Percentiles rank a stretch among this genome's conserved stretches.
phyloP scores from a whole-genome alignment of 2,329 filamentous ascomycete species.

The Mycosphaerella sp. region DNA sequence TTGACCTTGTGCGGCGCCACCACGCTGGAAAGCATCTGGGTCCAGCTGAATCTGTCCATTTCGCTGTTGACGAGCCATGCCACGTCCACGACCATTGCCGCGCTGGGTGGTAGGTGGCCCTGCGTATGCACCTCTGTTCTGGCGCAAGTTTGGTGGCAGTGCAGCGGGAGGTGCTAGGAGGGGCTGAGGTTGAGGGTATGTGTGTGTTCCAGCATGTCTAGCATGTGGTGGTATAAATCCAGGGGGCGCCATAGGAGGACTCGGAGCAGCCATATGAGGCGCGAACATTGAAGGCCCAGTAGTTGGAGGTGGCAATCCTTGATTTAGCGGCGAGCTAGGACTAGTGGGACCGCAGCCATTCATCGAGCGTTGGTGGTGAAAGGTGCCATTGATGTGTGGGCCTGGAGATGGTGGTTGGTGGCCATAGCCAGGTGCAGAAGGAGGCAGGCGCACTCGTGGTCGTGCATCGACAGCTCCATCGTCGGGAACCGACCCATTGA shows the following conservation, averaged over 20 bases:
- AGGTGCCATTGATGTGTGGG: not conserved
- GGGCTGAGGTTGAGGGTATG: slow-evolving; percentile 1
- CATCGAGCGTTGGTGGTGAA: slow-evolving; percentile 8
- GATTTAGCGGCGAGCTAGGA: slow-evolving; percentile 11
- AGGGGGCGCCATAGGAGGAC: slow-evolving; percentile 4
- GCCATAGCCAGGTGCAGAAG: slow-evolving; percentile 6
- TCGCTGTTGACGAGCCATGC: slow-evolving; percentile 15
- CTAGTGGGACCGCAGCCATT: slow-evolving; percentile 6
- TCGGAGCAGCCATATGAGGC: not conserved
- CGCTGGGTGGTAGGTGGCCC: slow-evolving; percentile 4
- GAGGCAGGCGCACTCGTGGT: slow-evolving; percentile 11
- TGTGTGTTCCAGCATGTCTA: slow-evolving; percentile 5
- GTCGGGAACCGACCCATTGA: slow-evolving; percentile 36
- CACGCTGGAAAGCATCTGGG: slow-evolving; percentile 30
- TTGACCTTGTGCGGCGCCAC: slow-evolving; percentile 19
- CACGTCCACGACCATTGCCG: slow-evolving; percentile 10
- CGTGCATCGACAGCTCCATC: slow-evolving; percentile 6
- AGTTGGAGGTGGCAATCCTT: slow-evolving; percentile 11
- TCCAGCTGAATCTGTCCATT: slow-evolving; percentile 27
- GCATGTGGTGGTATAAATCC: slow-evolving; percentile 11
- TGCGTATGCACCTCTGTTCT: slow-evolving; percentile 1
- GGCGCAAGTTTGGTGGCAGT: slow-evolving; percentile 6
- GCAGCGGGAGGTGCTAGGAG: not conserved
- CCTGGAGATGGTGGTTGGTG: not conserved
- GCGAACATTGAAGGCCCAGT: not conserved